Conservation (phyloP, 306 rosid genomes). For the Cyclanthera cordifolia region DNA sequence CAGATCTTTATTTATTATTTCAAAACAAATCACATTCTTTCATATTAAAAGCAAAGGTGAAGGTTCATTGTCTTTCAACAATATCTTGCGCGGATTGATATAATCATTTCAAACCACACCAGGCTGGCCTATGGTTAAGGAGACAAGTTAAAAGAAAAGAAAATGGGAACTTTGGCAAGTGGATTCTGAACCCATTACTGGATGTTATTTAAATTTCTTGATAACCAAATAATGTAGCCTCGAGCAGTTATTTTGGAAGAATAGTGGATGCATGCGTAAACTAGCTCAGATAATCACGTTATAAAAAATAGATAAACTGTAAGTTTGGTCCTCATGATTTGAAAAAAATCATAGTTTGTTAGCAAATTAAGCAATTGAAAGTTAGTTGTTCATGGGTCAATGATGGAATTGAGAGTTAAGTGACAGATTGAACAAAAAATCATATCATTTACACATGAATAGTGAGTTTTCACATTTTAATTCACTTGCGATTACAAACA, state of each 20-base stretch:
- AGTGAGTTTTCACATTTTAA: too few species aligned
- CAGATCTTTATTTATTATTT: not conserved
- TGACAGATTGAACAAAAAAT: too few species aligned
- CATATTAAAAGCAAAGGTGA: not conserved
- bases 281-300: not conserved
- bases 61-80: not conserved
- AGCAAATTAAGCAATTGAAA: too few species aligned
- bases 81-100: not conserved
- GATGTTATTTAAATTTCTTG: not conserved
- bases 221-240: not conserved
- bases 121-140: not conserved
- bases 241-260: not conserved
- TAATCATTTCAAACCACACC: not conserved
- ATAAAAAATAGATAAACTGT: too few species aligned
- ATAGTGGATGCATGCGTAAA: not conserved
- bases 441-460: too few species aligned
- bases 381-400: too few species aligned
- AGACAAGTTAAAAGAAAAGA: not conserved
- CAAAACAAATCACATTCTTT: not conserved
- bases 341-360: too few species aligned
- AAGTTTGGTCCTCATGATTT: too few species aligned
- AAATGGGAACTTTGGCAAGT: not conserved
- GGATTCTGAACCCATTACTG: not conserved
- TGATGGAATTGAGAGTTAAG: too few species aligned
- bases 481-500: too few species aligned